phyloP scores from a whole-genome alignment of 2,329 filamentous ascomycete species.

The Fusarium oxysporum region DNA sequence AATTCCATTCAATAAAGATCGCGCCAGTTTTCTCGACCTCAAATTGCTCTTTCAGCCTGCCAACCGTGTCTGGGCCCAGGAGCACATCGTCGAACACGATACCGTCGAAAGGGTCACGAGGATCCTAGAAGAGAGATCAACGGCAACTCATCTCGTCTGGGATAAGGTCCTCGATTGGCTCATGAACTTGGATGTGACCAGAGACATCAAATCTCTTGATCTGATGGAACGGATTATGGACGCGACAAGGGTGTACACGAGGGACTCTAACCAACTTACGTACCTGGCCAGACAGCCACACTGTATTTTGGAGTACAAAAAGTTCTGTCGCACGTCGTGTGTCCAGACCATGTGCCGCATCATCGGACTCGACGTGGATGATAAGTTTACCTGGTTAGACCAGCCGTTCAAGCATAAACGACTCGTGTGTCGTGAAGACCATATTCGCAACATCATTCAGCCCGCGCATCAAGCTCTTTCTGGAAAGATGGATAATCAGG shows the following conservation, averaged over 20 bases:
- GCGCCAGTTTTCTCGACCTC: too few species aligned
- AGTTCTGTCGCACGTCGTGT: too few species aligned
- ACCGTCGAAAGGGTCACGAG: background rate
- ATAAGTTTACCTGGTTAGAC: background rate
- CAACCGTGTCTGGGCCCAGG: background rate
- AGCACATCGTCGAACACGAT: too few species aligned
- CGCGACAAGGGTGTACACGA: background rate
- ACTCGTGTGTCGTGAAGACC: background rate
- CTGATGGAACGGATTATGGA: background rate
- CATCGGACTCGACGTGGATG: background rate
- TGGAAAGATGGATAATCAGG: too few species aligned
- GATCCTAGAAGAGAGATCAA: background rate
- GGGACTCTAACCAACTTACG: background rate
- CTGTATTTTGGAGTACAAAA: too few species aligned
- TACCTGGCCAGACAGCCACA: background rate
- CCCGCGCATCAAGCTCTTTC: background rate
- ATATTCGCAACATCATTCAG: background rate
- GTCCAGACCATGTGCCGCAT: background rate
- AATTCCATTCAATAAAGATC: too few species aligned
- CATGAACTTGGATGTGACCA: background rate
- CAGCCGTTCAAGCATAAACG: background rate
- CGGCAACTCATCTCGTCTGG: background rate
- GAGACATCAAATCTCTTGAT: background rate
- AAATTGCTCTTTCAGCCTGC: background rate
- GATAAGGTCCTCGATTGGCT: background rate